Evolutionary conservation across 2,329 filamentous ascomycete genomes (phyloP), one percentile per base, ranked within the genome.

Genomic region (Myriosclerotinia scirpicola): DNA sequence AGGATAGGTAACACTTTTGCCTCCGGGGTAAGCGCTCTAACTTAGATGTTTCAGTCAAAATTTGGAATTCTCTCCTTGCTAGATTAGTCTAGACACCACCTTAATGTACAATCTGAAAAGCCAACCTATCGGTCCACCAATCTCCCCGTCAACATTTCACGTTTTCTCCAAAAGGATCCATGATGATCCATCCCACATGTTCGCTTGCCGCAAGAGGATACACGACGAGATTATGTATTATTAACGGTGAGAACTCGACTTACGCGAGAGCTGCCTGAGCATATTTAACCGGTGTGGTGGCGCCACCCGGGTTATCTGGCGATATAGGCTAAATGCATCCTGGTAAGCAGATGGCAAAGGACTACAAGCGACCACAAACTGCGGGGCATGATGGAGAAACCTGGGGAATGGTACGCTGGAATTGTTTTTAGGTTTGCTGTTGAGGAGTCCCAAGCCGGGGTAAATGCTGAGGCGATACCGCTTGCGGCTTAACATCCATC

Each of bases 211-310:
- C 22, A 65, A 44, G 22, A 38, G 46, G 64, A 40, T 44, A 65
- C 36, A 65, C 36, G 64, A 65, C 22, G 55, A 65, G 55, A 34
- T 34, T 34, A 22, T 54, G n/a, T n/a, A n/a, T n/a, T n/a, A n/a
- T n/a, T n/a, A 34, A 52, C 63, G 63, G 64, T 65, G 54, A 60
- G 44, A 50, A 34, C 30, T 34, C 5, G 4, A 34, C 30, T 26
- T 3, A 26, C 26, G 26, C 26, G 26, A 26, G 26, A 26, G 26
- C 26, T 26, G 26, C 30, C 5, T 34, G 30, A 34, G 30, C 30
- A 5, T 34, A 34, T 34, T 34, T 34, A 34, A 34, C 30, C 30
- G 30, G 30, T 5, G 30, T 34, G 30, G 30, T 34, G 30, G 30
- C 30, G 30, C 30, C 30, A 34, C 30, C 30, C 30, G 2, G 30